phyloP scores from a whole-genome alignment of 1,284 basidiomycete species.

The Moesziomyces sp. region DNA sequence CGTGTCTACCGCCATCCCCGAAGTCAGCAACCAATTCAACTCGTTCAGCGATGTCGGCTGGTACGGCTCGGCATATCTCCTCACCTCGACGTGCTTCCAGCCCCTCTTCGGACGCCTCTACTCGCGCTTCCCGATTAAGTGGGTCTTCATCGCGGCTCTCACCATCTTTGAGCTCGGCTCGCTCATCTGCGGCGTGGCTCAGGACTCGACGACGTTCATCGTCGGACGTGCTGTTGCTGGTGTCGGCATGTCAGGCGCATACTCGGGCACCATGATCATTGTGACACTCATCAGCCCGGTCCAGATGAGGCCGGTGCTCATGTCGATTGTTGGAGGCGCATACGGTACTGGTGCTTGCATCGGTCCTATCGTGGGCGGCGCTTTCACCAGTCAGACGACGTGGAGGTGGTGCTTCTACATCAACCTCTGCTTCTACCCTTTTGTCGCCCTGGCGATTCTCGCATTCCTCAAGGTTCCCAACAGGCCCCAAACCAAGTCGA shows the following conservation, averaged over 20 bases:
- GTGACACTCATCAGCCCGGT: slow-evolving; percentile 41
- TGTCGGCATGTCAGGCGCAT: slow-evolving; percentile 53
- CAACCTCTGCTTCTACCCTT: slow-evolving; percentile 41
- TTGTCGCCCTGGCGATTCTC: slow-evolving; percentile 47
- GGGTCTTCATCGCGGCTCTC: slow-evolving; percentile 38
- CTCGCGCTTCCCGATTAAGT: slow-evolving; percentile 53
- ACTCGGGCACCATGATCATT: slow-evolving; percentile 52
- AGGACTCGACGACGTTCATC: slow-evolving; percentile 53
- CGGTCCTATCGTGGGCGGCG: slow-evolving; percentile 48
- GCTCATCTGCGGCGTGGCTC: slow-evolving; percentile 56
- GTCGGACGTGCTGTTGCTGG: slow-evolving; percentile 57
- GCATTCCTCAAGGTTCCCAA: slow-evolving; percentile 38
- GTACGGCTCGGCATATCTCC: slow-evolving; percentile 55
- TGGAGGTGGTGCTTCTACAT: slow-evolving; percentile 64
- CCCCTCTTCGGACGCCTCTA: slow-evolving; percentile 56
- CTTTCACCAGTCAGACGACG: slow-evolving; percentile 47
- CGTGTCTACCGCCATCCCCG: slow-evolving; percentile 56
- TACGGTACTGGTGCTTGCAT: slow-evolving; percentile 50
- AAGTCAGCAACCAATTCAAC: slow-evolving; percentile 52
- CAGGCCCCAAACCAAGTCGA: slow-evolving; percentile 5
- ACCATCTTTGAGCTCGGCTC: slow-evolving; percentile 55
- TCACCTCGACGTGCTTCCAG: slow-evolving; percentile 58
- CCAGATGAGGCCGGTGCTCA: slow-evolving; percentile 35
- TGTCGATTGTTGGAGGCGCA: slow-evolving; percentile 33
- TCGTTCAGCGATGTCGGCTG: slow-evolving; percentile 53